Conservation (phyloP, 768 basidiomycete genomes). For the Pleurotus pulmonarius region DNA sequence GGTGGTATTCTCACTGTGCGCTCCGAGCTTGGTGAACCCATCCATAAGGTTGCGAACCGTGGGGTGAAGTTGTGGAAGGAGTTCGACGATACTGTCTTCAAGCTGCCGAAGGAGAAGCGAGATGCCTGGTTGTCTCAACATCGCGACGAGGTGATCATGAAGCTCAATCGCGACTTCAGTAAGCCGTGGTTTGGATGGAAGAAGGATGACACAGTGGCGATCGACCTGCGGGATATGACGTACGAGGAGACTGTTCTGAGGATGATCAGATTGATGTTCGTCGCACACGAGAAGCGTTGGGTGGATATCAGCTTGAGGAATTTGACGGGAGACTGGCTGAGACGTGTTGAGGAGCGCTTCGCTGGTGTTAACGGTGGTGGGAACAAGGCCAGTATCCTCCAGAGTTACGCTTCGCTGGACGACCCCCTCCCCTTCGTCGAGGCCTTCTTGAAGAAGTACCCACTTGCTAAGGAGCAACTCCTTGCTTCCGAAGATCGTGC, state of each 20-base stretch:
- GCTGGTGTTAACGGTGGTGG: constrained; percentile 80
- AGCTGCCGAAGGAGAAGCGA: constrained; percentile 94
- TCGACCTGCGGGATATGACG: constrained; percentile 93
- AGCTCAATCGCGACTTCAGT: constrained; percentile 92
- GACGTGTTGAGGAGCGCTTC: constrained; percentile 93
- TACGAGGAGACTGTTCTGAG: constrained; percentile 94
- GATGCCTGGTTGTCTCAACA: constrained; percentile 82
- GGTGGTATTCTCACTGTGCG: constrained; percentile 96
- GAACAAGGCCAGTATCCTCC: constrained; percentile 77
- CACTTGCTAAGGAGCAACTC: constrained; percentile 78
- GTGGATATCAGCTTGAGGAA: constrained; percentile 89
- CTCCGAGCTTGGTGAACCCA: constrained; percentile 97
- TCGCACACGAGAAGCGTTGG: constrained; percentile 89
- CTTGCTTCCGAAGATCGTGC: constrained; percentile 91
- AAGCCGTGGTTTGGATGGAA: constrained; percentile 99
- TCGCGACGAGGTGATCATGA: constrained; percentile 83
- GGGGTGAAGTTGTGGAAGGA: constrained; percentile 99
- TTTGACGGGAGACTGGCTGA: constrained; percentile 93
- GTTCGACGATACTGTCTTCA: constrained; percentile 96
- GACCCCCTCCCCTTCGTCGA: constrained; percentile 76
- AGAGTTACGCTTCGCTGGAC: constrained; percentile 81
- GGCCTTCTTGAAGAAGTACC: constrained; percentile 82
- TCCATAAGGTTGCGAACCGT: constrained; percentile 98
- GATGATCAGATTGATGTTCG: constrained; percentile 93
- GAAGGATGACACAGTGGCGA: constrained; percentile 82